Base-by-base conservation (phyloP, 352 stramenopile genomes). In the Pythium biforme region DNA sequence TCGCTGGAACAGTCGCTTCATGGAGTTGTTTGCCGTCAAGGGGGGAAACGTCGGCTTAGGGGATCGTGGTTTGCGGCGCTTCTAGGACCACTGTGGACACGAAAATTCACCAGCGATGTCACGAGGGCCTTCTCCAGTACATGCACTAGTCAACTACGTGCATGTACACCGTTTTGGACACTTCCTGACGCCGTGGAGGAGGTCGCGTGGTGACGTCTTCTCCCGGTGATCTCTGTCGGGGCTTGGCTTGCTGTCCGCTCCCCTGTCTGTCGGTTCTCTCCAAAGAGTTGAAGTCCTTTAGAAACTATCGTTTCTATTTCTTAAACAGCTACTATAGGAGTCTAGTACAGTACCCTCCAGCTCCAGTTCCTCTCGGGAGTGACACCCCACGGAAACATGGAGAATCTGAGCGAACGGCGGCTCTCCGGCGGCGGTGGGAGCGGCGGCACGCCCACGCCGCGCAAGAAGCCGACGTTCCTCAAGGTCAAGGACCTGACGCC, bases 401-500 rank as follows among this genome's bases (percentile, higher is more conserved):
- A 63, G 39, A n/a, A 41, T 7, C 9, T 26, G 20, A 59, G 23
- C 50, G 62, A 60, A 33, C 46, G 49, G 23, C 49, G 49, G 40
- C 40, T 64, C 31, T 62, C 62, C 23, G 62, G 61, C 37, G 37
- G 37, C 37, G 37, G 37, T 14, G 8, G 31, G 8, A 1, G 37
- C 37, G 37, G 37, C 37, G 60, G 60, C 45, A n/a, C 65, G 26
- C 53, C 72, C 40, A 62, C 57, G 48, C 57, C 55, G 33, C 70
- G 81, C 43, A 91, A 91, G 73, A 82, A 83, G 64, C 55, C 79
- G 49, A 60, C 62, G 54, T 77, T 88, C 41, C 67, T 76, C 46
- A 84, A 84, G 50, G 58, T 94, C 20, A 92, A 91, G 75, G 85
- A 94, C n/a, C 60, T 94, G 41, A 75, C 69, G 23, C 85, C 85